Conservation (phyloP, 1,284 basidiomycete genomes). For the Heterobasidion occidentale region DNA sequence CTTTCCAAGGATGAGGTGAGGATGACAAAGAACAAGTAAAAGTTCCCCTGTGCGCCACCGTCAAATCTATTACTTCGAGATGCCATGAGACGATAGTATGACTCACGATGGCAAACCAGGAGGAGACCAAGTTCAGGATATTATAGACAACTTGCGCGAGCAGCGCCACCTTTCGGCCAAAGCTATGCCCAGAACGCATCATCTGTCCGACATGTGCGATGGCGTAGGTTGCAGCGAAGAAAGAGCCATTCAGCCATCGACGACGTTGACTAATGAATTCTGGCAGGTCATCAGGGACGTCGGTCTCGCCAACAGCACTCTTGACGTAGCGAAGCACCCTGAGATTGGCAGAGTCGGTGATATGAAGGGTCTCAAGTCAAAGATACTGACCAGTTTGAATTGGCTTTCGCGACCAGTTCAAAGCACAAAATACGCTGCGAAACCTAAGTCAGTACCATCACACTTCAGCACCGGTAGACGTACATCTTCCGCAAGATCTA, state of each 20-base stretch:
- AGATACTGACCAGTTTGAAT: slow-evolving; percentile 58
- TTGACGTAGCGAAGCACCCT: slow-evolving; percentile 86
- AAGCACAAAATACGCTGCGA: slow-evolving; percentile 73
- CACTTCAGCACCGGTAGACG: slow-evolving; percentile 34
- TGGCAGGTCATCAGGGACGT: slow-evolving; percentile 83
- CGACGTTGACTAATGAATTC: slow-evolving; percentile 90
- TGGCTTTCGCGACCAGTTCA: slow-evolving; percentile 88
- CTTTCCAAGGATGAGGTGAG: slow-evolving; percentile 69
- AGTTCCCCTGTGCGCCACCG: slow-evolving; percentile 58
- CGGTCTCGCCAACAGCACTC: slow-evolving; percentile 86
- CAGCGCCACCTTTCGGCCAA: slow-evolving; percentile 87
- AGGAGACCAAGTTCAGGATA: slow-evolving; percentile 82
- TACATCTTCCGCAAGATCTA: slow-evolving; percentile 71
- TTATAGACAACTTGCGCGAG: slow-evolving; percentile 95
- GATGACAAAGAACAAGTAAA: slow-evolving; percentile 82
- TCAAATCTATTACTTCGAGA: background rate
- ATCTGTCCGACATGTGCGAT: slow-evolving; percentile 90
- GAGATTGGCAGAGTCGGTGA: background rate
- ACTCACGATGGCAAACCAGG: slow-evolving; percentile 83
- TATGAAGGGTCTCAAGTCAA: background rate
- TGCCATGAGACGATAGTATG: background rate
- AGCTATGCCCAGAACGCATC: slow-evolving; percentile 81
- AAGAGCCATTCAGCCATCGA: slow-evolving; percentile 95
- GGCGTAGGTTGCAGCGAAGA: slow-evolving; percentile 91
- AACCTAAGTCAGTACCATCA: background rate